phyloP scores from a whole-genome alignment of 2,329 filamentous ascomycete species.

The Colletotrichum liriopes region DNA sequence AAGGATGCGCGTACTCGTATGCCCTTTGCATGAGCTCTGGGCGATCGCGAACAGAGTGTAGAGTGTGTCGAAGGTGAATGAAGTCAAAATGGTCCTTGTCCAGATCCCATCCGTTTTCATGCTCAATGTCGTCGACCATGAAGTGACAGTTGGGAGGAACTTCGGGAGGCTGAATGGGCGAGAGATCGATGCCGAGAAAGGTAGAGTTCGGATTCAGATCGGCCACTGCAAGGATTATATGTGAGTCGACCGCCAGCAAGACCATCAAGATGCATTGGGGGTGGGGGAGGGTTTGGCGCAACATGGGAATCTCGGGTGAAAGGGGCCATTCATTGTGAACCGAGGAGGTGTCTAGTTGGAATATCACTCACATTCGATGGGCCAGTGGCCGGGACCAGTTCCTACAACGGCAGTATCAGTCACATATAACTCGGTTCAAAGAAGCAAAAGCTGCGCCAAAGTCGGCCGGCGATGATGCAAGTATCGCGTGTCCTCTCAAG shows the following conservation, averaged over 20 bases:
- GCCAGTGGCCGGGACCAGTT: constrained; percentile 68
- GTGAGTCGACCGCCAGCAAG: constrained; percentile 40
- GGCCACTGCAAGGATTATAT: constrained; percentile 55
- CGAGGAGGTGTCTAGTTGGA: background rate
- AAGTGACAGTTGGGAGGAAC: constrained; percentile 68
- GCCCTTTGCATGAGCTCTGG: constrained; percentile 59
- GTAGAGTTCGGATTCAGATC: constrained; percentile 61
- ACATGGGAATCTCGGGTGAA: background rate
- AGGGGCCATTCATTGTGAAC: background rate
- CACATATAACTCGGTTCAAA: background rate
- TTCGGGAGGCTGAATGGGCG: constrained; percentile 67
- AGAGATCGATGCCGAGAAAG: constrained; percentile 66
- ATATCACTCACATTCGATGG: constrained; percentile 62
- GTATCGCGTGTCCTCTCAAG: background rate
- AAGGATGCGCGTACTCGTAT: constrained; percentile 54
- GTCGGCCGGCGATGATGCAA: background rate
- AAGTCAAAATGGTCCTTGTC: constrained; percentile 63
- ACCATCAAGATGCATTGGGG: background rate
- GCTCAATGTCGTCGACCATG: constrained; percentile 67
- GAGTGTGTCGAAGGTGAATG: constrained; percentile 64
- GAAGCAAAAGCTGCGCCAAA: background rate
- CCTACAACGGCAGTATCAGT: constrained; percentile 52
- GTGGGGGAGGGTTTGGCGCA: too few relatives aligned
- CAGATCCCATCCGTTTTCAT: constrained; percentile 65
- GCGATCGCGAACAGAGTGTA: constrained; percentile 62